Evolutionary conservation across 2,329 filamentous ascomycete species (phyloP).

Genomic region (Cylindrodendrum hubeiense): DNA sequence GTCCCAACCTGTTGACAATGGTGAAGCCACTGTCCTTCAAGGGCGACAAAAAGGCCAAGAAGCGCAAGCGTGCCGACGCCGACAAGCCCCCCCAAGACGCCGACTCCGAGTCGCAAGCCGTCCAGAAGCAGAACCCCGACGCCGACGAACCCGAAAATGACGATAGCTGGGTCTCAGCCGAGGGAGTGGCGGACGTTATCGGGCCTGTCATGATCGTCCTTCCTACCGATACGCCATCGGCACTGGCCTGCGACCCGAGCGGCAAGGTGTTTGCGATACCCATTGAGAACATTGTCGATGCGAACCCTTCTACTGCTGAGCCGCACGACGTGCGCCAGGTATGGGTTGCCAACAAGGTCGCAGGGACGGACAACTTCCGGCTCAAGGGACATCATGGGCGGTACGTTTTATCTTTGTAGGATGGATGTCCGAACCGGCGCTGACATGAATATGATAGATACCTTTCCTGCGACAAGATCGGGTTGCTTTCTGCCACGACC

Average conservation of each 20-base stretch:
- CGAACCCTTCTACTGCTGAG: constrained; percentile 85
- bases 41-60: constrained; percentile 95
- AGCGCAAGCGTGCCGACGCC: constrained; percentile 80
- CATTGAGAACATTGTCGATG: constrained; percentile 90
- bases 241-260: constrained; percentile 86
- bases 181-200: constrained; percentile 77
- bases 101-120: constrained; percentile 5
- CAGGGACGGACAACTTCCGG: constrained; percentile 83
- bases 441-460: constrained; percentile 69
- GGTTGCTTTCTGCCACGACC: constrained; percentile 79
- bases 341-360: constrained; percentile 88
- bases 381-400: constrained; percentile 93
- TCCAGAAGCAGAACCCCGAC: constrained; percentile 37
- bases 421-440: neutral
- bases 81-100: constrained; percentile 56
- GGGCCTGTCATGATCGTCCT: constrained; percentile 89
- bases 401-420: constrained; percentile 58
- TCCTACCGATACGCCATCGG: constrained; percentile 78
- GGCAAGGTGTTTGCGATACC: constrained; percentile 87
- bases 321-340: constrained; percentile 97
- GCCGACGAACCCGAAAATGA: constrained; percentile 66
- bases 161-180: constrained; percentile 93
- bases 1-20: constrained; percentile 61
- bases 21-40: constrained; percentile 95
- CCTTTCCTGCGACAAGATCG: constrained; percentile 86